Base-by-base conservation (phyloP, 1,139 yeast genomes). In the Geotrichum candidum region DNA sequence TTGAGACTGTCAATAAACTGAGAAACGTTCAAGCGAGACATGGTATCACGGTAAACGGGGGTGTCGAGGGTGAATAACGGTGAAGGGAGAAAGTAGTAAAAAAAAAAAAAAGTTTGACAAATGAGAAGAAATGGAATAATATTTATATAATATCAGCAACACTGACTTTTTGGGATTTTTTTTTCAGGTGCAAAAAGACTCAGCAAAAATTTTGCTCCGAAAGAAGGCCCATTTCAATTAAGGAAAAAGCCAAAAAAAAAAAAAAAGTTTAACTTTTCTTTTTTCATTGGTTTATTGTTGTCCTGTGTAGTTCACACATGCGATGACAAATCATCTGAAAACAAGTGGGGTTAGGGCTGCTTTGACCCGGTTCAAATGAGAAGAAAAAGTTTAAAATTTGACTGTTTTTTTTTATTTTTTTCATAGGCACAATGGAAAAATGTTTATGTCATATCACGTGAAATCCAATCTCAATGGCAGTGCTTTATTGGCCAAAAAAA, bases 1-100 rank as follows among this genome's bases (percentile, higher is more conserved):
- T 73, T 73, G 62, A 73, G 66, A 63, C 70, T 70, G 54, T 73
- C 73, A 57, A 73, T 69, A 66, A 71, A 72, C 62, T 71, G 72
- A 53, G 73, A 67, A 38, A 72, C 72, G 62, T 68, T 69, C 45
- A 68, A 29, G 50, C 70, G 65, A 58, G 63, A 52, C 63, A 61
- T 61, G n/a, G 15, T 55, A 50, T 50, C 52, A 23, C 52, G 31
- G n/a, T n/a, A 9, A 35, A 54, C 25, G 10, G 13, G 10, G 13
- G 15, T 27, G 18, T 25, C 29, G 3, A n/a, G 9, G 2, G 15
- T 15, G 11, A 15, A 25, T 23, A 41, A 13, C 45, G 13, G n/a
- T n/a, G 35, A 41, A 18, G n/a, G 27, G 15, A 38, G 51, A 45
- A 15, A 54, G 13, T 10, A 4, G 35, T 35, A 25, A 38, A 27